Evolutionary conservation across 1,139 yeast species (phyloP).

Genomic region (Diutina siamensis): DNA sequence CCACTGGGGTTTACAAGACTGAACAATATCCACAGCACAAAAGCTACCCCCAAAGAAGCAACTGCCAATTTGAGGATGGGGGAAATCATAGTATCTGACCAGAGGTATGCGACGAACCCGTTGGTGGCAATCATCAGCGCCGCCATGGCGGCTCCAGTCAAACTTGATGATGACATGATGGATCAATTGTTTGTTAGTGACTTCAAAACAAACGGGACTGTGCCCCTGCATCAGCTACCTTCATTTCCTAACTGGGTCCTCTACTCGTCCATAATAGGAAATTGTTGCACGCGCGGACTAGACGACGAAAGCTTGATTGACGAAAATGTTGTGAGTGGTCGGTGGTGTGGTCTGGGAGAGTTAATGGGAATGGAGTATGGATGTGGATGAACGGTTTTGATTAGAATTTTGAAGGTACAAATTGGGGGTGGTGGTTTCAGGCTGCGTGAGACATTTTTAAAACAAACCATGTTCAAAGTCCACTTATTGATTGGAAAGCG

Average conservation of each 20-base stretch:
- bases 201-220: neutral
- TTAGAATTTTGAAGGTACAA: no score
- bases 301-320: no score
- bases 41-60: neutral
- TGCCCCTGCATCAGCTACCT: neutral
- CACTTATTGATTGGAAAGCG: no score
- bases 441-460: no score
- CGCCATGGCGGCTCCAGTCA: neutral
- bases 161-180: neutral
- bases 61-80: neutral
- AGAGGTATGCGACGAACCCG: neutral
- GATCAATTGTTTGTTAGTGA: neutral
- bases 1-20: neutral
- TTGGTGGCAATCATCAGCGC: neutral
- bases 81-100: neutral
- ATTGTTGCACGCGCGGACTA: neutral
- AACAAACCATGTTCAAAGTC: no score
- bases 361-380: no score
- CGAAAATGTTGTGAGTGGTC: neutral
- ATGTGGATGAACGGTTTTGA: no score
- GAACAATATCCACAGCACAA: neutral
- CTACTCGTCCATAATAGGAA: neutral
- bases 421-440: no score
- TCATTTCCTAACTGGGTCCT: neutral
- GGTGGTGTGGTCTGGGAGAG: neutral